Base-by-base conservation (phyloP, 331 rosid species). In the Pyrus hybrid region DNA sequence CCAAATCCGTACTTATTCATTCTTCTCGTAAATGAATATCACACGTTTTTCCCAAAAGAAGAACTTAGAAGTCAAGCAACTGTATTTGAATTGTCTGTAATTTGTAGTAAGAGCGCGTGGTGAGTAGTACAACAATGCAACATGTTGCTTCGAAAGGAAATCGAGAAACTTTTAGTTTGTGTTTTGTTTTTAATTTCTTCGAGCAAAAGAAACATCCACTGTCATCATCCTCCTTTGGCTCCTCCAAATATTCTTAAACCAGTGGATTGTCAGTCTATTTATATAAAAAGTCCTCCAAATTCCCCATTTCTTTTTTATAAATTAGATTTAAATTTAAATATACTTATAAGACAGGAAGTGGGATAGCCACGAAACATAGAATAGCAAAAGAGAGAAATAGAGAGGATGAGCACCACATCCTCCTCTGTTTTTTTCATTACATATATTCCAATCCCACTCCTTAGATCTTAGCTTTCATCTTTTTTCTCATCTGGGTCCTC, bases 181-280 rank as follows among this genome's bases (percentile, higher is more conserved):
- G 4, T 21, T 57, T 57, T 57, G 13, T 22, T 8, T n/a, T 4
- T 57, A 57, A 57, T 53, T 70, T 63, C 61, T 63, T 63, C 65
- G n/a, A 20, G 35, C 30, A 63, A 83, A 83, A 66, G 85, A 51
- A 83, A 41, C 87, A 82, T 78, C 78, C 80, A 78, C 79, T 82
- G 86, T 85, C 89, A 80, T 76, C 58, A 51, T 17, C 57, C 6
- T 51, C 61, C 82, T n/a, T 81, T 76, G 78, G 77, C 87, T 86
- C 87, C 93, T 89, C 87, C 87, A 85, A 88, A 91, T 93, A 87
- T 91, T 87, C 93, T 87, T 88, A 79, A 86, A 85, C 87, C 96
- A 79, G 91, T 83, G 86, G 87, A 80, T 93, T 87, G 86, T 87
- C 86, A 76, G 76, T 84, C 90, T 81, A 29, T 82, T 70, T 88